phyloP scores from a whole-genome alignment of 306 rosid genomes.

The Prunus davidiana region DNA sequence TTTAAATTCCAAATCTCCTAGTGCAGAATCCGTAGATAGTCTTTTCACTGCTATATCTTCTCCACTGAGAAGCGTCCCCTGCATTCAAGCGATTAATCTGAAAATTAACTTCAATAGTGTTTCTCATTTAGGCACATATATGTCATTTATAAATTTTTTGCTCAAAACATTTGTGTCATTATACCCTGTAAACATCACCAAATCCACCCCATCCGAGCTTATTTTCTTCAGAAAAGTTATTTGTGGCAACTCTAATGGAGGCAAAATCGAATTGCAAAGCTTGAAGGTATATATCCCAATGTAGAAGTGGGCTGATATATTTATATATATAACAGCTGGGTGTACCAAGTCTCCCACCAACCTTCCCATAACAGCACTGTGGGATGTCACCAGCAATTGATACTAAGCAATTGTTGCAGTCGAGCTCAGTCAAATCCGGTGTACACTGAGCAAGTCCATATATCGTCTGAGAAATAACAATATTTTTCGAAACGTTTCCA shows the following conservation, averaged over 20 bases:
- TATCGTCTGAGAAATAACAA: neutral
- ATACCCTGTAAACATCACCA: neutral
- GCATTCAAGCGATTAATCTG: neutral
- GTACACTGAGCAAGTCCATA: conserved; percentile 22
- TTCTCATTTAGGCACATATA: neutral
- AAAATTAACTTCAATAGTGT: too few species aligned
- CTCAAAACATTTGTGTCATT: too few species aligned
- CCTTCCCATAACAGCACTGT: neutral
- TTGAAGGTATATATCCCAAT: too few species aligned
- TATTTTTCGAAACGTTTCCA: neutral
- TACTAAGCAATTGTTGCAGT: conserved; percentile 6
- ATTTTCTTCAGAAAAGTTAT: too few species aligned
- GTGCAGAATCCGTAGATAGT: neutral
- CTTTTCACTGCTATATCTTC: neutral
- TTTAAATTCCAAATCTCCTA: neutral
- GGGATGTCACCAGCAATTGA: neutral
- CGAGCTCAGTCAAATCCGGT: neutral
- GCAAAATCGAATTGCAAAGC: too few species aligned
- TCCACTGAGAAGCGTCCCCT: neutral
- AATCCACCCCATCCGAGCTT: neutral
- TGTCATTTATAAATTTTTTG: too few species aligned
- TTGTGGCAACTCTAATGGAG: too few species aligned
- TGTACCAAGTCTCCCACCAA: neutral
- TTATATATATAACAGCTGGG: neutral
- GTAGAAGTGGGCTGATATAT: too few species aligned